phyloP scores from a whole-genome alignment of 2,329 filamentous ascomycete genomes.

The Colletotrichum trifolii region DNA sequence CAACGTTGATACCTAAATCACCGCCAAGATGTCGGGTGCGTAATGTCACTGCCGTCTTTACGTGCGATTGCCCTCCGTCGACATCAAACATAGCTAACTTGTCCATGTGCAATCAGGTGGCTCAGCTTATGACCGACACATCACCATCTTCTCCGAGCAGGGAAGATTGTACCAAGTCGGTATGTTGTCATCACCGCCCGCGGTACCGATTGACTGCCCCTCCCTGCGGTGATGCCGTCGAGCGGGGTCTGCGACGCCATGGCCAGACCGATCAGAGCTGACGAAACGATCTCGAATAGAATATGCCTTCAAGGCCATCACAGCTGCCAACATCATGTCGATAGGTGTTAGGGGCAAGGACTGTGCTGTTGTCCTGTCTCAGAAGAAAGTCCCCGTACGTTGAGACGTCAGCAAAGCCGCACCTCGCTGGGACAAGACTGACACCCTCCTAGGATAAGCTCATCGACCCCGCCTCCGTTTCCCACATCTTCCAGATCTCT shows the following conservation, averaged over 20 bases:
- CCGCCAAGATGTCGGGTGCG: slow-evolving; percentile 65
- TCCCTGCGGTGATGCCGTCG: slow-evolving; percentile 33
- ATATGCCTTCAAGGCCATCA: slow-evolving; percentile 99
- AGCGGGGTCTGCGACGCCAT: slow-evolving; percentile 25
- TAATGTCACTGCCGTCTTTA: slow-evolving; percentile 29
- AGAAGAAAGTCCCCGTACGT: slow-evolving; percentile 99
- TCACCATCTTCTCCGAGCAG: slow-evolving; percentile 99
- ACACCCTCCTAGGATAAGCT: slow-evolving; percentile 84
- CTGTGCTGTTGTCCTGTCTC: slow-evolving; percentile 95
- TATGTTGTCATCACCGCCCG: slow-evolving; percentile 62
- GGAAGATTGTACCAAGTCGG: slow-evolving; percentile 99
- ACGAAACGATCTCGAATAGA: slow-evolving; percentile 66
- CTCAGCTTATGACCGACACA: slow-evolving; percentile 97
- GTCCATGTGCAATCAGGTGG: slow-evolving; percentile 64
- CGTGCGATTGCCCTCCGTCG: slow-evolving; percentile 22
- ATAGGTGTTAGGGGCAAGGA: slow-evolving; percentile 95
- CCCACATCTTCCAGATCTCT: slow-evolving; percentile 97
- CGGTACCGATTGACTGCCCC: slow-evolving; percentile 26
- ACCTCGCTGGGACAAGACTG: slow-evolving; percentile 44
- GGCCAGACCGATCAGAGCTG: slow-evolving; percentile 35
- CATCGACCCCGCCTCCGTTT: slow-evolving; percentile 96
- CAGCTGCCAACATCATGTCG: slow-evolving; percentile 98
- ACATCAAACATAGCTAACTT: slow-evolving; percentile 43
- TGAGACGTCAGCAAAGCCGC: slow-evolving; percentile 31
- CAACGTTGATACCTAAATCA: slow-evolving; percentile 11